phyloP scores from a whole-genome alignment of 257 asterid species.

The Rehmannia glutinosa region DNA sequence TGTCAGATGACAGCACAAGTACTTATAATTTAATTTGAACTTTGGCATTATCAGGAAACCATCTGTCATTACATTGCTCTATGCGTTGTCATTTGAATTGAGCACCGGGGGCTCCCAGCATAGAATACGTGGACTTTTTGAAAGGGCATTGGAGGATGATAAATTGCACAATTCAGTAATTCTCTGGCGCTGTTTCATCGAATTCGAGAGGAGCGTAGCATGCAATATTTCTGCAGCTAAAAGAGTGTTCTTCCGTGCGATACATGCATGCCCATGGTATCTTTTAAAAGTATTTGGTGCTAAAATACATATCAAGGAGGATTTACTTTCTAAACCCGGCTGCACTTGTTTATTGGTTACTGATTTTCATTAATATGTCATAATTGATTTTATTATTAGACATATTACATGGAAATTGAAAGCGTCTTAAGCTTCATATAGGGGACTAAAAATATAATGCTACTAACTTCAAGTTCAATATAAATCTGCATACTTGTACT shows the following conservation, averaged over 20 bases:
- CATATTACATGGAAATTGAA: not conserved
- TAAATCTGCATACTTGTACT: too few relatives aligned
- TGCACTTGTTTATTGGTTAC: not conserved
- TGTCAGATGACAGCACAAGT: not conserved
- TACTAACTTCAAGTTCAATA: too few relatives aligned
- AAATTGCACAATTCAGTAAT: slow-evolving; percentile 63
- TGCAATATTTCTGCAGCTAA: slow-evolving; percentile 66
- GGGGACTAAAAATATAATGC: not conserved
- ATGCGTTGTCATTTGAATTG: slow-evolving; percentile 74
- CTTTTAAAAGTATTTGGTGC: not conserved
- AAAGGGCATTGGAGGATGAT: slow-evolving; percentile 71
- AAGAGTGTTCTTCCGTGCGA: slow-evolving; percentile 86
- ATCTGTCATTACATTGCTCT: slow-evolving; percentile 67
- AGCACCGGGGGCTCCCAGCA: slow-evolving; percentile 56
- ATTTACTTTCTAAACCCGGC: not conserved
- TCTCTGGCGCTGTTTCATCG: slow-evolving; percentile 82
- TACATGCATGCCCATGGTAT: slow-evolving; percentile 98
- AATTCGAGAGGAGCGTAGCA: slow-evolving; percentile 55
- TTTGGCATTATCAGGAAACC: slow-evolving; percentile 55
- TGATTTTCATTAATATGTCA: not conserved
- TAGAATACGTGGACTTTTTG: slow-evolving; percentile 82
- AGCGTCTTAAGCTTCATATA: not conserved
- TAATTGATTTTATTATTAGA: not conserved
- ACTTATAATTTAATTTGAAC: slow-evolving; percentile 17
- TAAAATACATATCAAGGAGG: not conserved